phyloP scores from a whole-genome alignment of 208 protist species.

The Herpetomonas muscarum region DNA sequence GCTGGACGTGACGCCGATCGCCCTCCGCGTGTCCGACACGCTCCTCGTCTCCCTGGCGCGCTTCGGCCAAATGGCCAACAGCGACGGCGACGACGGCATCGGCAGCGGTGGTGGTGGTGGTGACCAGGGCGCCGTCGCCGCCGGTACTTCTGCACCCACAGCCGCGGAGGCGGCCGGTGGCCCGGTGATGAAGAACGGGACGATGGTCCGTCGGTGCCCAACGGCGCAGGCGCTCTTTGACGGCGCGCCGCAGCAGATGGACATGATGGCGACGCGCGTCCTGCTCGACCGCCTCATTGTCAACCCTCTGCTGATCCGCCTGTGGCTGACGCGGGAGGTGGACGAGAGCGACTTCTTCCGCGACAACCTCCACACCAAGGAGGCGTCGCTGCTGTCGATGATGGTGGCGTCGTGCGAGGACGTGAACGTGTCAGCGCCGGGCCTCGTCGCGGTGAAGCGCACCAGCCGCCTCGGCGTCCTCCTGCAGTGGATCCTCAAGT shows the following conservation, averaged over 20 bases:
- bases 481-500: conserved; percentile 63
- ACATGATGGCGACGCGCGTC: conserved; percentile 58
- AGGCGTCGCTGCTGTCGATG: conserved; percentile 81
- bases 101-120: conserved; percentile 12
- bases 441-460: conserved; percentile 59
- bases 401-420: conserved; percentile 80
- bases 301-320: conserved; percentile 75
- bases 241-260: conserved; percentile 43
- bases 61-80: conserved; percentile 26
- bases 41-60: conserved; percentile 50
- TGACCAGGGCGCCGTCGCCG: background rate
- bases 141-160: background rate
- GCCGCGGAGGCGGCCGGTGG: conserved; percentile 1
- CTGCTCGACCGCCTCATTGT: conserved; percentile 83
- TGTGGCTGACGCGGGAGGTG: conserved; percentile 78
- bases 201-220: conserved; percentile 24
- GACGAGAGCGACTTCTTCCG: conserved; percentile 80
- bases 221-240: conserved; percentile 37
- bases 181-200: conserved; percentile 12
- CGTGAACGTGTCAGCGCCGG: conserved; percentile 64
- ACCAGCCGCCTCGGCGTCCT: conserved; percentile 53
- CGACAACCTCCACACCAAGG: conserved; percentile 53
- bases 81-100: background rate
- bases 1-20: conserved; percentile 68
- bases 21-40: conserved; percentile 77